phyloP scores from a whole-genome alignment of 306 rosid species.

The Argentina anserina region DNA sequence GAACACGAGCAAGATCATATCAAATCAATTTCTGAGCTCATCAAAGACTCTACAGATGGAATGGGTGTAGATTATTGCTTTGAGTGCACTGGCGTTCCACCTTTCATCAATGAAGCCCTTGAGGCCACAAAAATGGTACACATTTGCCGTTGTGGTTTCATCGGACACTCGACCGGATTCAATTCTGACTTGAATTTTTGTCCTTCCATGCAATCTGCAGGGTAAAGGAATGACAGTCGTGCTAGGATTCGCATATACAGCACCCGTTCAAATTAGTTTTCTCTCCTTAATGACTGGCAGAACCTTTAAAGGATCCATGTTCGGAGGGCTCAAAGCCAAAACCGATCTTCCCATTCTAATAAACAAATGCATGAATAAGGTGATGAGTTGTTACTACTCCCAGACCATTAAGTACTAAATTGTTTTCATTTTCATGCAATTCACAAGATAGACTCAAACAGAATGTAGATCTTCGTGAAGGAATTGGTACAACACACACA shows the following conservation, averaged over 20 bases:
- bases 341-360: slow-evolving; percentile 40
- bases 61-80: slow-evolving; percentile 56
- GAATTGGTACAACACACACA: too few relatives aligned
- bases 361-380: slow-evolving; percentile 42
- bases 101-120: slow-evolving; percentile 37
- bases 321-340: slow-evolving; percentile 49
- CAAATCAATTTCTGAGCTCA: slow-evolving; percentile 27
- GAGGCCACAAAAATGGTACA: slow-evolving; percentile 50
- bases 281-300: slow-evolving; percentile 29
- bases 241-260: slow-evolving; percentile 27
- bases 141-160: neutral
- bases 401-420: too few relatives aligned
- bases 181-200: neutral
- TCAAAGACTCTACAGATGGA: slow-evolving; percentile 43
- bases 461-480: neutral
- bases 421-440: neutral
- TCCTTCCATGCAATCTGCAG: slow-evolving; percentile 17
- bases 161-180: neutral
- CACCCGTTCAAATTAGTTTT: slow-evolving; percentile 16
- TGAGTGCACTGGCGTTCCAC: slow-evolving; percentile 44
- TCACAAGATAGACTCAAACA: neutral
- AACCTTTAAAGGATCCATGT: slow-evolving; percentile 42
- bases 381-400: slow-evolving; percentile 2
- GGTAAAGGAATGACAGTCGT: slow-evolving; percentile 40
- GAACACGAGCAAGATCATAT: neutral